These are phyloP conservation scores for Fusarium floridanum DNA, from an alignment of 2,329 filamentous ascomycete genomes.

Conservation along the genomic window DNA sequence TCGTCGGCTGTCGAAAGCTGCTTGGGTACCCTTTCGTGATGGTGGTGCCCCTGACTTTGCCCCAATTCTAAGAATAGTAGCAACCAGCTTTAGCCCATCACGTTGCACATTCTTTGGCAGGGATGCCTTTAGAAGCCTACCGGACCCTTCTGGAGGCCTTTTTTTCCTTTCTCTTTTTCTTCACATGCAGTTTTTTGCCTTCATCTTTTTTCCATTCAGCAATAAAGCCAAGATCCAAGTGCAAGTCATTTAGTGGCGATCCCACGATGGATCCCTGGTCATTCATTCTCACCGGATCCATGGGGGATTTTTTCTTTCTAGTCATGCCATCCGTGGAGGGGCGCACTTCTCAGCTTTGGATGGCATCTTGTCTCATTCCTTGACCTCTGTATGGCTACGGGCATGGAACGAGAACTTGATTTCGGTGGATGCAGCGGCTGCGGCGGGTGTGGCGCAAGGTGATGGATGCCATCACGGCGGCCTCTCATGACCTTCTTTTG, in stretches of 20 bases:
- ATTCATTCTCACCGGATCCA: constrained; percentile 7
- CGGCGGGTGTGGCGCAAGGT: constrained; percentile 39
- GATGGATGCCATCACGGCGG: constrained; percentile 13
- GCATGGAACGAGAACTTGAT: constrained; percentile 30
- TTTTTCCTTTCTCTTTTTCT: not conserved
- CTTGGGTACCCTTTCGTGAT: constrained; percentile 24
- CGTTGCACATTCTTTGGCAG: constrained; percentile 14
- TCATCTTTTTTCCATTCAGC: not conserved
- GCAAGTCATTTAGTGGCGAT: constrained; percentile 30
- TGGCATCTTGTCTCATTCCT: constrained; percentile 45
- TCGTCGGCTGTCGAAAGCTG: constrained; percentile 9
- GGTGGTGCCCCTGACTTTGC: constrained; percentile 49
- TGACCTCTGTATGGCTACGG: constrained; percentile 36
- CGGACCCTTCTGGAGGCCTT: constrained; percentile 11
- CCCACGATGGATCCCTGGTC: constrained; percentile 11
- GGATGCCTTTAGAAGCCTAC: constrained; percentile 31
- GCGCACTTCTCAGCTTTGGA: constrained; percentile 43
- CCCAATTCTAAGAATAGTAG: constrained; percentile 46
- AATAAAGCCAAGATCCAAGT: constrained; percentile 22
- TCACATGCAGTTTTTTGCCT: constrained; percentile 25
- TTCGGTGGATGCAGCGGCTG: constrained; percentile 27
- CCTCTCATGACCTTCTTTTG: constrained; percentile 14
- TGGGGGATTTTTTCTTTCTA: not conserved
- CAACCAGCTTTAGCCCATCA: not conserved
- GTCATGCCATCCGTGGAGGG: constrained; percentile 12